Base-by-base conservation (phyloP, 768 basidiomycete genomes). In the Leccinum barrowsii region DNA sequence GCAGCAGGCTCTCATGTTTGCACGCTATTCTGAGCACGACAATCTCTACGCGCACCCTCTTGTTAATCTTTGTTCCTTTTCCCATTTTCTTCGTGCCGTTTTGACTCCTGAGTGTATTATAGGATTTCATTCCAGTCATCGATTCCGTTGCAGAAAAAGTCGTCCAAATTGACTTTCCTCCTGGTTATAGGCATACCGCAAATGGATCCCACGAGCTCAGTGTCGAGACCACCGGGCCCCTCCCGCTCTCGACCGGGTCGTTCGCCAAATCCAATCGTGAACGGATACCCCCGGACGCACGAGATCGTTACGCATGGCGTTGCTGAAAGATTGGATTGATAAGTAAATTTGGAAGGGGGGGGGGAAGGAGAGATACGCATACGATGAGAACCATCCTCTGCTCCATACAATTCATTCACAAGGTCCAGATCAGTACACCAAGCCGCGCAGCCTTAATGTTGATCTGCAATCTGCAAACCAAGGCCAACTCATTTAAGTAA, bases 31-130 rank as follows among this genome's bases (percentile, higher is more conserved):
- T 2, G 75, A 83, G 54, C 86, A 96, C 64, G 91, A 92, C 47
- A 94, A 96, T 70, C 79, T 94, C 12, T 95, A 95, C 59, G 91
- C 92, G 2, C 92, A 95, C 66, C 94, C 94, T 37, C 75, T 95
- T 78, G 90, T 90, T 69, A 61, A 68, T 64, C 54, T 63, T 54
- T 24, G 28, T 61, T 35, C 21, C 55, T 56, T 58, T 65, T 56
- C 46, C 65, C 52, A 30, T 44, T 46, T 59, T 59, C 51, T 55
- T 53, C 44, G 11, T 57, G 63, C 51, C 61, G 42, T 52, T 62
- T 67, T 58, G 50, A 67, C 58, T 42, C 22, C 50, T 51, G 57
- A 44, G 11, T 34, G 54, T n/a, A 48, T 49, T 47, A 21, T 64
- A 88, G 87, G 88, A 90, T 71, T 93, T 91, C 66, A 71, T 86